Evolutionary conservation across 257 asterid genomes (phyloP).

Genomic region (Agastache rugosa): DNA sequence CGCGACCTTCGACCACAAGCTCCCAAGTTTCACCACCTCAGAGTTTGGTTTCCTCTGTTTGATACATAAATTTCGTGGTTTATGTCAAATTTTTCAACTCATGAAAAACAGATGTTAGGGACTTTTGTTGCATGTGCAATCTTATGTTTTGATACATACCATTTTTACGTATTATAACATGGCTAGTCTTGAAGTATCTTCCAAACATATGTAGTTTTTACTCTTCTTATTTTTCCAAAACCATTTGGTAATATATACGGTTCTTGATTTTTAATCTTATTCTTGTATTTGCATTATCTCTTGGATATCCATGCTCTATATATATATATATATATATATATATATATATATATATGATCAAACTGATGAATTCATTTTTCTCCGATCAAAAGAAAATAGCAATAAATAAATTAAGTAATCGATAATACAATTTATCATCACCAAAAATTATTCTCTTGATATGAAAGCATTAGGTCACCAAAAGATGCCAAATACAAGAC

Average conservation of each 20-base stretch:
- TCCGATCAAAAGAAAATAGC: too few relatives aligned
- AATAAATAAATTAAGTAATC: background rate
- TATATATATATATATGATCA: background rate
- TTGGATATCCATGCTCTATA: too few relatives aligned
- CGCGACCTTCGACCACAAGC: background rate
- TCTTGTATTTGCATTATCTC: background rate
- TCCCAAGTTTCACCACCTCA: too few relatives aligned
- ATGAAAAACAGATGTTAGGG: too few relatives aligned
- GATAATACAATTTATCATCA: background rate
- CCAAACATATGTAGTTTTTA: too few relatives aligned
- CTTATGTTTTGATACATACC: slow-evolving; percentile 3
- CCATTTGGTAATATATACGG: too few relatives aligned
- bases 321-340: too few relatives aligned
- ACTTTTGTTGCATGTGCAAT: slow-evolving; percentile 7
- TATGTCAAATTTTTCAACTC: background rate
- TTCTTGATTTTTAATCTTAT: background rate
- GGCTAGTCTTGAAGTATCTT: background rate
- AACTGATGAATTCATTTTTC: background rate
- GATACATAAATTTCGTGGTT: background rate
- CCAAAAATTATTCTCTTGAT: slow-evolving; percentile 34
- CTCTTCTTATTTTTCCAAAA: too few relatives aligned
- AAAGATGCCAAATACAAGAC: slow-evolving; percentile 39
- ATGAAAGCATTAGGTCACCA: slow-evolving; percentile 49
- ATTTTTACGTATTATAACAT: background rate
- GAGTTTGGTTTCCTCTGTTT: background rate